These are phyloP conservation scores for Microthlaspi erraticum DNA, from an alignment of 345 rosid species.

Conservation along the genomic window DNA sequence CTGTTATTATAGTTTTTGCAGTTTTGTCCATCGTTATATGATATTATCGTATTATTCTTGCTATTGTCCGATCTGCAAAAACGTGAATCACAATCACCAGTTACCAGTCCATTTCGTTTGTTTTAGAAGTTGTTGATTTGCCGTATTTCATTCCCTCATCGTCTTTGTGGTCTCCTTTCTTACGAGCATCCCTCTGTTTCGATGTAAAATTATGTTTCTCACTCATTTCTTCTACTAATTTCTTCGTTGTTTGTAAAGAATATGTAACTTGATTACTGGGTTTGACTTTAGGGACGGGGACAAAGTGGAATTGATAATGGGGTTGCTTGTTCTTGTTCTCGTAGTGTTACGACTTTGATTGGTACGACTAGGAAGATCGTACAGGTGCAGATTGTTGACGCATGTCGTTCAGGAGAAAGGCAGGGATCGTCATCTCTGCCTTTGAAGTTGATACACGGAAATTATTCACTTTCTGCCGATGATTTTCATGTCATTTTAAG, in stretches of 20 bases:
- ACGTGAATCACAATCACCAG: no score
- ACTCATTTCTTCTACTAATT: no score
- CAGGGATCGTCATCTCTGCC: conserved; percentile 67
- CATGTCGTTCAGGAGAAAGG: conserved; percentile 68
- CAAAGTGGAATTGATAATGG: conserved; percentile 41
- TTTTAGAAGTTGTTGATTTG: no score
- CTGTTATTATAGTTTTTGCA: no score
- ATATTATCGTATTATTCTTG: no score
- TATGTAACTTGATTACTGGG: neutral
- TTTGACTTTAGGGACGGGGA: conserved; percentile 46
- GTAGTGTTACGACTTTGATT: conserved; percentile 45
- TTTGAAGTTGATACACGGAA: conserved; percentile 47
- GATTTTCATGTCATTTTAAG: conserved; percentile 61
- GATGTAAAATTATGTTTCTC: no score
- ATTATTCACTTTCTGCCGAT: conserved; percentile 39
- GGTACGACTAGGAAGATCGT: conserved; percentile 49
- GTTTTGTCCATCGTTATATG: no score
- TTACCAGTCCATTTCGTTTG: no score
- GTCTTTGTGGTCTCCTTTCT: no score
- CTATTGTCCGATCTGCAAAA: no score
- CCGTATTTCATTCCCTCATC: no score
- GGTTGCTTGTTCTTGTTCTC: conserved; percentile 43
- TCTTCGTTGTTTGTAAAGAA: neutral
- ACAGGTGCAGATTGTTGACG: conserved; percentile 63
- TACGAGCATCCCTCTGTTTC: no score